Evolutionary conservation across 2,329 filamentous ascomycete genomes (phyloP).

Genomic region (Fusarium multiceps): DNA sequence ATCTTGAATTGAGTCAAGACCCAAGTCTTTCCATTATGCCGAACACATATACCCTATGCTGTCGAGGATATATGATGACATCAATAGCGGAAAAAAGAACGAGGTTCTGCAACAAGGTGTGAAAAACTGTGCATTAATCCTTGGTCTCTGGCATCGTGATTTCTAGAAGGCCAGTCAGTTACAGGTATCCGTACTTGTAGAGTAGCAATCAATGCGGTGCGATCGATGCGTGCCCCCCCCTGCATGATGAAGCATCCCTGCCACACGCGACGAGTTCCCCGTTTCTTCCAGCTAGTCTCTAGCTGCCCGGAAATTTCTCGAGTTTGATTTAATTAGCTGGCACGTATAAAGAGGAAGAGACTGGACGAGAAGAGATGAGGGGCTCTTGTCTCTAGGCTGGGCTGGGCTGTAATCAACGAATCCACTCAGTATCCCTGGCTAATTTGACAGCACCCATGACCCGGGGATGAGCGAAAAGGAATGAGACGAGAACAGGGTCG

Average conservation of each 20-base stretch:
- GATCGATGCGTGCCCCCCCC: slow-evolving; percentile 34
- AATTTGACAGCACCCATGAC: slow-evolving; percentile 29
- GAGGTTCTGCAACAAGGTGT: slow-evolving; percentile 1
- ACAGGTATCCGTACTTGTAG: neutral
- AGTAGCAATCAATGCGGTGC: slow-evolving; percentile 26
- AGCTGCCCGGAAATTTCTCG: slow-evolving; percentile 25
- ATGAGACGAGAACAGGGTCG: slow-evolving; percentile 25
- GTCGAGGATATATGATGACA: neutral
- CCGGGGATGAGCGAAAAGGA: slow-evolving; percentile 33
- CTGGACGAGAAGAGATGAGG: neutral
- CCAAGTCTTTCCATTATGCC: slow-evolving; percentile 20
- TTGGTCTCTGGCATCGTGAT: slow-evolving; percentile 8
- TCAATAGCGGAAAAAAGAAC: neutral
- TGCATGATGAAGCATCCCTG: slow-evolving; percentile 32
- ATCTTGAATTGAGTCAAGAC: slow-evolving; percentile 22
- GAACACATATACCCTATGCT: neutral
- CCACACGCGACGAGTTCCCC: slow-evolving; percentile 12
- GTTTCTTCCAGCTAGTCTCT: neutral
- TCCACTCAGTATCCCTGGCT: slow-evolving; percentile 33
- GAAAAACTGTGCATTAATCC: slow-evolving; percentile 7
- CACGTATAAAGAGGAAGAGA: neutral
- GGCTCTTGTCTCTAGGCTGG: neutral
- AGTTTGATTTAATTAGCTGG: slow-evolving; percentile 17
- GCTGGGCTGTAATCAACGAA: neutral
- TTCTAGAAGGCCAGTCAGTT: slow-evolving; percentile 11